Base-by-base conservation (phyloP, 108 stramenopile species). In the Pseudonitzschia pungens region DNA sequence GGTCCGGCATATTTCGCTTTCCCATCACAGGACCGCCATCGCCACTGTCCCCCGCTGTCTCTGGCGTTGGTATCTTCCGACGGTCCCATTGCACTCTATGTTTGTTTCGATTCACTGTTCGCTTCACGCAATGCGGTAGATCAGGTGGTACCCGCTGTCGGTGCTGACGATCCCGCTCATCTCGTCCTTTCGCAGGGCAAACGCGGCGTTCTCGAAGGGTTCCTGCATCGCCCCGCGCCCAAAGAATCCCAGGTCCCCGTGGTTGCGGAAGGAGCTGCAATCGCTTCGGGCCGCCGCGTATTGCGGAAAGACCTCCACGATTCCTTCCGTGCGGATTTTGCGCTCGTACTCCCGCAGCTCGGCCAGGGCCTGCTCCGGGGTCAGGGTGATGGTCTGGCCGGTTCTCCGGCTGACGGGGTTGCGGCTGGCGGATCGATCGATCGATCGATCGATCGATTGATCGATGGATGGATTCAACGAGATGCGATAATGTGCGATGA, bases 121-220 rank as follows among this genome's bases (percentile, higher is more conserved):
- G n/a, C n/a, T n/a, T 73, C 81, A 96, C 20, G 80, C 87, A 75
- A 93, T 91, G 28, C 98, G 88, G 68, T 97, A 91, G 44, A 99
- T 98, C 36, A 99, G 90, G 83, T 99, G 99, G 68, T 92, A 89
- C 45, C 99, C 99, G 62, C 87, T 89, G 67, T 99, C 99, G 18
- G 96, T 95, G 28, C 91, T 90, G 16, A 98, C 93, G 63, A 98
- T 95, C 18, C 83, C 87, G 18, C 84, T 87, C 89, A 98, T 94
- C 75, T 92, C 89, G 14, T 95, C 96, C 11, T 87, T 80, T 24
- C 81, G 69, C 65, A 97, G 77, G 1, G 81, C 87, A 73, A 96
- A 98, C n/a, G 95, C 78, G 2, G 96, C 98, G 26, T 97, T 94
- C 75, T 97, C 97, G 76, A 98, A 98, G 28, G 96, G 87, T 69